Conservation (phyloP, 306 rosid species). For the Malus orientalis region DNA sequence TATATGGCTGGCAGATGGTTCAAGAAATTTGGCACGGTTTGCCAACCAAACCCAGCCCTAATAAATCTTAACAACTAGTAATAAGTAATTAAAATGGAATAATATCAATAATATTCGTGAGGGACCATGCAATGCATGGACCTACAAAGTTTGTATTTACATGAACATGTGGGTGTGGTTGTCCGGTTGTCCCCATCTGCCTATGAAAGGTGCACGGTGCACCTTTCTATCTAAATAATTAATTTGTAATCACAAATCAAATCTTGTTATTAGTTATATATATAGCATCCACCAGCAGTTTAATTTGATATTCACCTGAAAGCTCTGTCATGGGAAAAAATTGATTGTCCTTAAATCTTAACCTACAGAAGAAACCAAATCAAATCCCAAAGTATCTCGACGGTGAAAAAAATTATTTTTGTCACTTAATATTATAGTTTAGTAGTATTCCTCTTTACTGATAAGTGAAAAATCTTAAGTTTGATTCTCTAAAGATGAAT, state of each 20-base stretch:
- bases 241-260: background rate
- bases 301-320: background rate
- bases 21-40: too few species aligned
- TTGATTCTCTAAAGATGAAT: accelerated
- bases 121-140: too few species aligned
- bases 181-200: background rate
- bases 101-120: too few species aligned
- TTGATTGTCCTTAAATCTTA: background rate
- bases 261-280: background rate
- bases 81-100: too few species aligned
- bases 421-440: too few species aligned
- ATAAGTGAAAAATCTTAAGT: too few species aligned
- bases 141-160: too few species aligned
- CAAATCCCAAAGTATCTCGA: background rate
- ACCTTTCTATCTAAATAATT: background rate
- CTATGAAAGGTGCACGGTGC: background rate
- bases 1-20: too few species aligned
- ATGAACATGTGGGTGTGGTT: background rate
- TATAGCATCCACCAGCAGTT: background rate
- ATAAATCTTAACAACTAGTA: too few species aligned
- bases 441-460: too few species aligned
- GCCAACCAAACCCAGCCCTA: too few species aligned
- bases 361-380: background rate
- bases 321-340: background rate
- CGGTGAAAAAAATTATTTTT: background rate